Percentiles rank a stretch among this genome's conserved stretches.
phyloP scores from a whole-genome alignment of 371 early-diverging fungal species.

The Saksenaea oblongispora region DNA sequence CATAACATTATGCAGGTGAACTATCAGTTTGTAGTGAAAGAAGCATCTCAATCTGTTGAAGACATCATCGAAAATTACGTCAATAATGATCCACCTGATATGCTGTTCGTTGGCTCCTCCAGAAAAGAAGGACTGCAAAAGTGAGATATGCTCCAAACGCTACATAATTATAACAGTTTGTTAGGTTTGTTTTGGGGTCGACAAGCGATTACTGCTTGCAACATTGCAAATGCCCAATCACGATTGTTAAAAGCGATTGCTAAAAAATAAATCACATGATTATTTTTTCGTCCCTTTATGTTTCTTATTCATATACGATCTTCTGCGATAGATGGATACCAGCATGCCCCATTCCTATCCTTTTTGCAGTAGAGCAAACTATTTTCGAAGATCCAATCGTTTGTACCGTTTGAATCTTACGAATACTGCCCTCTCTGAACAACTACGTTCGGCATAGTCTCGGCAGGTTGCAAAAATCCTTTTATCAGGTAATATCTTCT shows the following conservation, averaged over 20 bases:
- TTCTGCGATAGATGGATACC: no score
- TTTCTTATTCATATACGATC: no score
- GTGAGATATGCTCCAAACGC: conserved; percentile 9
- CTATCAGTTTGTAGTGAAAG: conserved; percentile 4
- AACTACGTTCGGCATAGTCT: no score
- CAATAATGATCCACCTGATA: conserved; percentile 27
- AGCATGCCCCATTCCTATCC: no score
- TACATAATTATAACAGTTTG: background rate
- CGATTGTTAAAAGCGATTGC: conserved; percentile 18
- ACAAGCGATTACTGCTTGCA: conserved; percentile 38
- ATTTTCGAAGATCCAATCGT: no score
- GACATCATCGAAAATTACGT: conserved; percentile 23
- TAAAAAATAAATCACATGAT: no score
- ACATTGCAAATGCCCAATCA: conserved; percentile 35
- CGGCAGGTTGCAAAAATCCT: no score
- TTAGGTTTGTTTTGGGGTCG: conserved; percentile 32
- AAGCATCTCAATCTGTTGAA: conserved; percentile 11
- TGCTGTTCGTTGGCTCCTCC: conserved; percentile 32
- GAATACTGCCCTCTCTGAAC: no score
- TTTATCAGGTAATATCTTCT: no score
- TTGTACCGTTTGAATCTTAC: no score
- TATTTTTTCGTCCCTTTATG: no score
- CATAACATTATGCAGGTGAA: background rate
- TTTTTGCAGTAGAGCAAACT: no score
- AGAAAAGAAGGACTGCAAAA: conserved; percentile 34